A percentile compares a stretch with the other conserved stretches of the same genome.
Conservation (phyloP, 106 monocot species). For the Gastrodia elata region DNA sequence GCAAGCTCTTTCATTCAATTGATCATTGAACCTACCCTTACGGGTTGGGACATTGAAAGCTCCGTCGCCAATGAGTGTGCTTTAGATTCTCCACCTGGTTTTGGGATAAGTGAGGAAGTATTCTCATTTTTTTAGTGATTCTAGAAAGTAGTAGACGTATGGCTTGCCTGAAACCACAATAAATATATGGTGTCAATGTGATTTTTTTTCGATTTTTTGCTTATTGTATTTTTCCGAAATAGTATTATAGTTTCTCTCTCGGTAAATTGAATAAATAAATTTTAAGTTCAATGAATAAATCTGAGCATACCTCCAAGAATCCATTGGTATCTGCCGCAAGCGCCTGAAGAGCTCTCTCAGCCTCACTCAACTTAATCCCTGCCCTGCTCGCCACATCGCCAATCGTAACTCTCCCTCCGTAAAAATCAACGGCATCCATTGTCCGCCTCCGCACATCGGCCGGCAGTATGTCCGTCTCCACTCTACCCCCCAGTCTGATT, state of each 20-base stretch:
- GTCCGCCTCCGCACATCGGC: conserved; percentile 60
- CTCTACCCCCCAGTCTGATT: conserved; percentile 40
- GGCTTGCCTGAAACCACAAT: no score
- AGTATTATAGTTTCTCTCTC: not conserved
- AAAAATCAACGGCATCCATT: conserved; percentile 72
- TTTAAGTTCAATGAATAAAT: not conserved
- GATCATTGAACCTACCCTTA: no score
- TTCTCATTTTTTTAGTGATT: no score
- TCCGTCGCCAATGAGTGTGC: no score
- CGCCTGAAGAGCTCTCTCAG: conserved; percentile 87
- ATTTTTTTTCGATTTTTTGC: not conserved
- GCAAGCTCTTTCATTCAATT: no score
- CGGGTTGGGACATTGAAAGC: no score
- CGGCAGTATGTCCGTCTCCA: conserved; percentile 80
- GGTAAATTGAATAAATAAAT: not conserved
- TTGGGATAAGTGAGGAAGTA: no score
- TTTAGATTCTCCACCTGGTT: no score
- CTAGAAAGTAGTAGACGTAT: no score
- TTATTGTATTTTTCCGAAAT: not conserved
- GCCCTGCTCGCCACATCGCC: conserved; percentile 76
- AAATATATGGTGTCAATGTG: no score
- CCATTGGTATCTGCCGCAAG: conserved; percentile 85
- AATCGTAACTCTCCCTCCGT: conserved; percentile 78
- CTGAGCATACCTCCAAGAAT: conserved; percentile 74
- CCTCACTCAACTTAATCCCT: conserved; percentile 71